Evolutionary conservation across 1,139 yeast genomes (phyloP).

Genomic region (Debaryomyces subglobosus): DNA sequence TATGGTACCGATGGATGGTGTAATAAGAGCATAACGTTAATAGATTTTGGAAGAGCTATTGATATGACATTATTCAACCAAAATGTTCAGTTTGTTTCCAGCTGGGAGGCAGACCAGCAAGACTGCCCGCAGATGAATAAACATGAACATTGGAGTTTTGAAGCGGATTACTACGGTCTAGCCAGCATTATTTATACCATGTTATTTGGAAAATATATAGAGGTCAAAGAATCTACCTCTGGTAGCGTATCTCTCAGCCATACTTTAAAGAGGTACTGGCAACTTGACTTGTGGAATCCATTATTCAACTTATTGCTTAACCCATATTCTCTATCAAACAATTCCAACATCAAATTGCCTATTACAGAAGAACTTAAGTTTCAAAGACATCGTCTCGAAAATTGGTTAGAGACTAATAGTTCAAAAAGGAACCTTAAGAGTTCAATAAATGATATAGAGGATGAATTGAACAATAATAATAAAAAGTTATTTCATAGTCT

Average conservation of each 20-base stretch:
- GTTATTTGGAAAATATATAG: slow-evolving; percentile 68
- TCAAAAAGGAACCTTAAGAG: slow-evolving; percentile 20
- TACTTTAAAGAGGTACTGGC: slow-evolving; percentile 77
- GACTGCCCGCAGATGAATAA: slow-evolving; percentile 78
- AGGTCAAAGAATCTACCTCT: slow-evolving; percentile 31
- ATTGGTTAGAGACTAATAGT: slow-evolving; percentile 38
- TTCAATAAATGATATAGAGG: slow-evolving; percentile 23
- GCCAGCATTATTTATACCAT: slow-evolving; percentile 77
- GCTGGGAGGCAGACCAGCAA: slow-evolving; percentile 69
- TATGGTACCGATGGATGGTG: slow-evolving; percentile 52
- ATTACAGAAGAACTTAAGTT: slow-evolving; percentile 38
- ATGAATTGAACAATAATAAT: slow-evolving; percentile 22
- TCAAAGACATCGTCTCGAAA: slow-evolving; percentile 47
- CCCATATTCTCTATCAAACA: slow-evolving; percentile 35
- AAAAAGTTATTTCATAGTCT: slow-evolving; percentile 12
- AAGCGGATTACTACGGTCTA: slow-evolving; percentile 83
- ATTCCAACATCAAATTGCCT: slow-evolving; percentile 33
- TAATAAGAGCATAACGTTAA: slow-evolving; percentile 60
- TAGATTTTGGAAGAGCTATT: slow-evolving; percentile 84
- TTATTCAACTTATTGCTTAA: slow-evolving; percentile 69
- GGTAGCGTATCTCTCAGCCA: slow-evolving; percentile 40
- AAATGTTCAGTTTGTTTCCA: slow-evolving; percentile 57
- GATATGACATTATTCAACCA: slow-evolving; percentile 60
- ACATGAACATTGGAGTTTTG: slow-evolving; percentile 71
- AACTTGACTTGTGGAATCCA: slow-evolving; percentile 68